Conservation (phyloP, 495 filamentous ascomycete genomes). For the Sphaerosporella brunnea region DNA sequence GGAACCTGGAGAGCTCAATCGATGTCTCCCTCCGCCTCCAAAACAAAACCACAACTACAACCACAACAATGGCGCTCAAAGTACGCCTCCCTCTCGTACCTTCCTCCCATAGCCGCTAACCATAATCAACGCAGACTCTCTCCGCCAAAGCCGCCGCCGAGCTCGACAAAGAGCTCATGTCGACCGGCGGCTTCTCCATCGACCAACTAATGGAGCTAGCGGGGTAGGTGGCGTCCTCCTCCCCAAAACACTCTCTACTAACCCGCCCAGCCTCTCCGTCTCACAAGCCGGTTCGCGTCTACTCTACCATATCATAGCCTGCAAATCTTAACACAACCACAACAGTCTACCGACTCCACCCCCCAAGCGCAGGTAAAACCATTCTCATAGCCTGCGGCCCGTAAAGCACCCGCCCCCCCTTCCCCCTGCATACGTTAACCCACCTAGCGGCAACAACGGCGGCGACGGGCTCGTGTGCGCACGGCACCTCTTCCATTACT, state of each 20-base stretch:
- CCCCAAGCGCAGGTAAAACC: conserved; percentile 48
- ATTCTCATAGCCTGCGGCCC: conserved; percentile 83
- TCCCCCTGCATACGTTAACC: conserved; percentile 8
- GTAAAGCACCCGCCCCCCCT: conserved; percentile 31
- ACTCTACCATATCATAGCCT: background rate
- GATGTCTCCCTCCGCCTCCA: too few species aligned
- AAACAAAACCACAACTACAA: too few species aligned
- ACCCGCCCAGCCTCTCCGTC: conserved; percentile 44
- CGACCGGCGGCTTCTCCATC: conserved; percentile 72
- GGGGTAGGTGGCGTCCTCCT: conserved; percentile 31
- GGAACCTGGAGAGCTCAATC: too few species aligned
- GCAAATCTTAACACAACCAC: background rate
- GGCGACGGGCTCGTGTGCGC: conserved; percentile 93
- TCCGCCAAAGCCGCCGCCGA: conserved; percentile 72
- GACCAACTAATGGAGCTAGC: conserved; percentile 97
- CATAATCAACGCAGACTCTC: conserved; percentile 71
- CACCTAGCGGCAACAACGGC: conserved; percentile 34
- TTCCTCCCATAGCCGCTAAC: too few species aligned
- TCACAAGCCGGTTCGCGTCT: conserved; percentile 59
- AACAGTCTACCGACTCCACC: conserved; percentile 68
- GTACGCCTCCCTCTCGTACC: too few species aligned
- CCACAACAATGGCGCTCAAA: too few species aligned
- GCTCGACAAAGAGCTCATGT: conserved; percentile 90
- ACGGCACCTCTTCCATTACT: conserved; percentile 83
- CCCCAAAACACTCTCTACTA: background rate